Conservation (phyloP, 2,329 filamentous ascomycete genomes). For the Zasmidium cellare region DNA sequence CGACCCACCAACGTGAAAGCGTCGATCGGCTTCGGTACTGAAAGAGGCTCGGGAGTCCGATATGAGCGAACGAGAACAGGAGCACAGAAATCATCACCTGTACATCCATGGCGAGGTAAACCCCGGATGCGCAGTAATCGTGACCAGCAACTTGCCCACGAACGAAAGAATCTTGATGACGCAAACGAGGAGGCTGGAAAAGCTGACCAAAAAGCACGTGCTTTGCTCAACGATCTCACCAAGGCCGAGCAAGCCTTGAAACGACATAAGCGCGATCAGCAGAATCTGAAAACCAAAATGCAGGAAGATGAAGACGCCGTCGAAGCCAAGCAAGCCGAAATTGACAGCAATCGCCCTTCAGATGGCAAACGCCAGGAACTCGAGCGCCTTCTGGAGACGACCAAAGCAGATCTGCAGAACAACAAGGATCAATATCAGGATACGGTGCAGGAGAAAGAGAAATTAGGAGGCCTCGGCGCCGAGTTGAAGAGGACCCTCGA, state of each 20-base stretch:
- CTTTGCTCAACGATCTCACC: conserved; percentile 51
- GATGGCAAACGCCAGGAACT: conserved; percentile 57
- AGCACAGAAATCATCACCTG: conserved; percentile 53
- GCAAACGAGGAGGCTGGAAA: conserved; percentile 51
- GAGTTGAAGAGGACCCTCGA: conserved; percentile 36
- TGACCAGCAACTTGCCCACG: conserved; percentile 36
- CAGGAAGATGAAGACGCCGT: conserved; percentile 64
- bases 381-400: conserved; percentile 56
- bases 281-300: conserved; percentile 54
- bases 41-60: conserved; percentile 60
- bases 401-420: conserved; percentile 47
- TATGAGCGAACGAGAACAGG: conserved; percentile 54
- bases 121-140: conserved; percentile 57
- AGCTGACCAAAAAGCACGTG: conserved; percentile 51
- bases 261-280: conserved; percentile 49
- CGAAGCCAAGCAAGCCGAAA: conserved; percentile 66
- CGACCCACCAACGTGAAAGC: conserved; percentile 65
- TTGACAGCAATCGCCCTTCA: conserved; percentile 59
- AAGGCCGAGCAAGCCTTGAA: conserved; percentile 51
- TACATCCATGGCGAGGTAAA: conserved; percentile 53
- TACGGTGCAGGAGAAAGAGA: conserved; percentile 45
- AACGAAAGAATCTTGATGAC: conserved; percentile 41
- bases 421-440: conserved; percentile 51
- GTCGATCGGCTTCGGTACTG: conserved; percentile 65
- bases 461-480: conserved; percentile 39